Evolutionary conservation across 1,139 yeast genomes (phyloP), one percentile per base, ranked within the genome.

Genomic region (Diutina neorugosa): DNA sequence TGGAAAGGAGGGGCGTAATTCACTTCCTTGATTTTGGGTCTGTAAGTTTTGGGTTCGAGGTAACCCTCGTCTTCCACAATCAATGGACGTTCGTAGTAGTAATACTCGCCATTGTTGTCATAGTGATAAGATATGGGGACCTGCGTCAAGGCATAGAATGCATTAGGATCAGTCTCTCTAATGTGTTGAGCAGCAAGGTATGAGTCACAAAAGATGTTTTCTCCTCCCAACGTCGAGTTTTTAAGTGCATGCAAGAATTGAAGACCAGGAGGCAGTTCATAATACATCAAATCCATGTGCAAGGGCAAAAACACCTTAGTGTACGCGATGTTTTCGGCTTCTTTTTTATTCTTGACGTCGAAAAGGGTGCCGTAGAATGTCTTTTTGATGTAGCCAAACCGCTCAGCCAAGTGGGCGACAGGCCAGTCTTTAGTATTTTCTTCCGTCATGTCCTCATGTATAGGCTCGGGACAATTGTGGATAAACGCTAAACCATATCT

Each of bases 1-100:
- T 87, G 95, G 70, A 86, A 87, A 12, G 94, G 94, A 1, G 96
- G 95, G 1, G 94, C 81, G 63, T 86, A 87, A 61, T 85, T 86
- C 41, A 86, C 78, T 52, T 77, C 82, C 57, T 77, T 77, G 55
- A 85, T 78, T 44, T 65, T 63, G 8, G 71, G 70, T 16, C 50
- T 34, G 50, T 25, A 46, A 16, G 51, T 34, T 20, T 48, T 48
- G 14, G 51, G 8, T 12, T 34, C 51, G n/a, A 48, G 43, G 20
- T 34, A 48, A 14, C 43, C 51, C 19, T 48, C 51, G n/a, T 81
- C 80, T 60, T 84, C 87, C 44, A 82, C 86, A 16, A 87, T 70
- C 55, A 85, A 66, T 1, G 90, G 90, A 19, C 90, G 73, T 40
- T 79, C 72, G 59, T 78, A 83, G 64, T 77, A 81, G 62, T 86